These are phyloP conservation scores for Pseudonitzschia delicatissima DNA, from an alignment of 108 stramenopile genomes.

Conservation along the genomic window DNA sequence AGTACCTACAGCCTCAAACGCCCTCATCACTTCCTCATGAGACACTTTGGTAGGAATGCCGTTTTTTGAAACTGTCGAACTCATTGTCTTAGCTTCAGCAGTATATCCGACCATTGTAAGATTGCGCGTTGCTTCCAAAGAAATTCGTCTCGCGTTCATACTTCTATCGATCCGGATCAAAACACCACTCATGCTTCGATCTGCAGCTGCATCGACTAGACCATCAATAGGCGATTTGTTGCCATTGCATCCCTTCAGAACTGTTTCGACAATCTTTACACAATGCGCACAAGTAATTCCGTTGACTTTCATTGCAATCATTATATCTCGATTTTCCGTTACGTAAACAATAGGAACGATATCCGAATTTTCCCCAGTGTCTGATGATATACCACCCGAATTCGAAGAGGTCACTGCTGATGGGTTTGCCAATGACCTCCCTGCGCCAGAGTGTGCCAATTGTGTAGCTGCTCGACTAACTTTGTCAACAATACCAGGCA, in stretches of 20 bases:
- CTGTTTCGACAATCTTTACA: conserved; percentile 89
- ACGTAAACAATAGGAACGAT: conserved; percentile 73
- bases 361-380: conserved; percentile 57
- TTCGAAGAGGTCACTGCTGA: conserved; percentile 12
- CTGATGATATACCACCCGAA: not conserved
- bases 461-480: conserved; percentile 73
- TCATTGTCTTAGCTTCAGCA: conserved; percentile 66
- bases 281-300: conserved; percentile 90
- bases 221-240: conserved; percentile 84
- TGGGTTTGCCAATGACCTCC: not conserved
- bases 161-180: conserved; percentile 69
- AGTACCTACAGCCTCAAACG: conserved; percentile 50
- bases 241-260: conserved; percentile 81
- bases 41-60: conserved; percentile 42
- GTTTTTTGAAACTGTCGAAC: conserved; percentile 14
- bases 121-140: conserved; percentile 75
- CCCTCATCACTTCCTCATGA: conserved; percentile 43
- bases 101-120: conserved; percentile 87
- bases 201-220: conserved; percentile 80
- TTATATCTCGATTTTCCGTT: conserved; percentile 55
- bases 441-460: conserved; percentile 69
- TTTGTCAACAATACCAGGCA: conserved; percentile 63
- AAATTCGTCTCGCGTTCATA: conserved; percentile 62
- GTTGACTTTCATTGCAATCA: conserved; percentile 76
- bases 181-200: conserved; percentile 54